phyloP scores from a whole-genome alignment of 768 basidiomycete genomes.

The Lactarius vividus region DNA sequence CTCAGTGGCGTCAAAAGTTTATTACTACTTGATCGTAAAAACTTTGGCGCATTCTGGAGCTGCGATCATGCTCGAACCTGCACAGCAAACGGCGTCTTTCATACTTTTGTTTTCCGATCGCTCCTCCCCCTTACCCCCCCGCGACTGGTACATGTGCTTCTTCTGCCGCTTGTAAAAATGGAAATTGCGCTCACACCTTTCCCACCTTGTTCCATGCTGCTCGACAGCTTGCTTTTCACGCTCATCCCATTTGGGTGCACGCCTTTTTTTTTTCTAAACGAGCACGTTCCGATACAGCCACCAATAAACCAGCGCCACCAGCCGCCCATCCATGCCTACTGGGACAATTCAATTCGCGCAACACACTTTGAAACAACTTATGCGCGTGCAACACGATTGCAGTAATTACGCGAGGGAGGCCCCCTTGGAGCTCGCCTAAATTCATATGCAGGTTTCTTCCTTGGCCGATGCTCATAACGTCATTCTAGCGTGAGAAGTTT shows the following conservation, averaged over 20 bases:
- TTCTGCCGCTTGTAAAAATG: background rate
- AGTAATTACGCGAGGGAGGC: no score
- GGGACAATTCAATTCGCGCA: background rate
- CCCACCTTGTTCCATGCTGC: background rate
- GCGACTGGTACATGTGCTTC: background rate
- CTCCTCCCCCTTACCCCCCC: background rate
- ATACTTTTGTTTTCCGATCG: background rate
- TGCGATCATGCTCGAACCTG: background rate
- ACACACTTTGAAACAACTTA: background rate
- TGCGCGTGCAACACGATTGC: background rate
- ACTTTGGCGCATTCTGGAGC: background rate
- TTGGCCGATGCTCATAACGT: no score
- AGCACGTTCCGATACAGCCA: background rate
- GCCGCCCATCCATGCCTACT: background rate
- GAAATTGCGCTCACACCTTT: background rate
- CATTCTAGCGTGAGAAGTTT: background rate
- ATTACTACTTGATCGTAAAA: no score
- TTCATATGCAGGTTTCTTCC: no score
- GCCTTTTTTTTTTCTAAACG: background rate
- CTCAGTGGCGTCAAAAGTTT: no score
- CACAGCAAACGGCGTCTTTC: background rate
- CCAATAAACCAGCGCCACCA: background rate
- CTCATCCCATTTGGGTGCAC: background rate
- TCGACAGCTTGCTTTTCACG: background rate
- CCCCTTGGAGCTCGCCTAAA: no score